Evolutionary conservation across 495 filamentous ascomycete species (phyloP), one percentile per base, ranked within the genome.

Genomic region (Tuber aestivum): DNA sequence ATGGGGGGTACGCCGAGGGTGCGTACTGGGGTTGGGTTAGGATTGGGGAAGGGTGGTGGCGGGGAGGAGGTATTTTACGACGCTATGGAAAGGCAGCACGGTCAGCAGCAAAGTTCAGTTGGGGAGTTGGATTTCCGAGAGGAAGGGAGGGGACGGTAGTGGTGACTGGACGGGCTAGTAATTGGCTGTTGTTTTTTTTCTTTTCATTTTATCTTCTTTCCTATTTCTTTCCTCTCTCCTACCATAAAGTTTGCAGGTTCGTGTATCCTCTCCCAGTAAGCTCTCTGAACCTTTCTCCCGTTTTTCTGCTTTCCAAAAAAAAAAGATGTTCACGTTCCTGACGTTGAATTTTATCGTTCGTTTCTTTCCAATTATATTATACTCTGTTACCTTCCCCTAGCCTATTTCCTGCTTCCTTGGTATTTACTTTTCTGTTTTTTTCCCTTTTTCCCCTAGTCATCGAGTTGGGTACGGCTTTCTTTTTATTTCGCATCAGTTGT

Each of bases 31-130:
- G 56, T 65, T 35, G 56, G 56, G 32, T 65, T 65, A 32, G 56
- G 56, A 35, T 35, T 65, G 14, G 27, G 56, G 14, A 65, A 65
- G 32, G 27, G 56, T 35, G 38, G 38, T 40, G 23, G 23, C 9
- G 56, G 56, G 1, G 56, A 65, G 12, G 56, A 65, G 56, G 56
- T 65, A 65, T 65, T 65, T 65, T 65, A 65, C 56, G 56, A 65
- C 32, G 56, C 56, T 65, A 65, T 65, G 56, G 56, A 65, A 65
- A 32, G 56, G 56, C 56, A 65, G 32, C 32, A 65, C 14, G 56
- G 27, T 18, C 56, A 65, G 27, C 56, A 65, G 56, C 56, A 65
- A 16, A 65, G 18, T 35, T 65, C 56, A 65, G 12, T 65, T 35
- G 27, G 56, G 27, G 56, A n/a, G 56, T 20, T 65, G 27, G 56